These are phyloP conservation scores for Zygosaccharomyces bailii DNA, from an alignment of 805 yeast genomes.

Conservation along the genomic window DNA sequence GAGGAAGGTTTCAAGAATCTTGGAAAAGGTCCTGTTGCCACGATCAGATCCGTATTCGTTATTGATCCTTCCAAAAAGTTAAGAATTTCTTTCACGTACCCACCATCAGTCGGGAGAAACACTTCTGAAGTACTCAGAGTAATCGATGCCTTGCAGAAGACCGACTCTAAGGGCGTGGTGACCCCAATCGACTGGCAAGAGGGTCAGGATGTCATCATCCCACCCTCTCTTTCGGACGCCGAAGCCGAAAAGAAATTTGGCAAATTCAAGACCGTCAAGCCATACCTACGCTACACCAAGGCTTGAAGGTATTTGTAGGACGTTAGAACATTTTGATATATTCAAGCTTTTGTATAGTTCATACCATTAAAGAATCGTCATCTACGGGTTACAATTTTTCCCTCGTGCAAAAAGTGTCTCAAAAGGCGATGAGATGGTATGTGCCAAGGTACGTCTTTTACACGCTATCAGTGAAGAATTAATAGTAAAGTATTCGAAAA, in stretches of 20 bases:
- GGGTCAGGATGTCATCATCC: slow-evolving; percentile 90
- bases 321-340: not conserved
- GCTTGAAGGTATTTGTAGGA: slow-evolving; percentile 19
- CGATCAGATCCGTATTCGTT: slow-evolving; percentile 88
- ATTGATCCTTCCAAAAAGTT: slow-evolving; percentile 89
- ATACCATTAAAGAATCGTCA: slow-evolving; percentile 5
- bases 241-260: slow-evolving; percentile 82
- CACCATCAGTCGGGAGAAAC: slow-evolving; percentile 94
- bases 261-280: slow-evolving; percentile 79
- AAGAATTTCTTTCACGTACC: slow-evolving; percentile 82
- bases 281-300: slow-evolving; percentile 77
- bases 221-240: slow-evolving; percentile 77
- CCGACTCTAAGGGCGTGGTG: slow-evolving; percentile 78
- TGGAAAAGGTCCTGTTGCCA: slow-evolving; percentile 69
- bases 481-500: not conserved
- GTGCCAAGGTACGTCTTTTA: not conserved
- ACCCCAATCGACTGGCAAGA: slow-evolving; percentile 90
- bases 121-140: slow-evolving; percentile 89
- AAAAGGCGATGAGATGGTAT: slow-evolving; percentile 3
- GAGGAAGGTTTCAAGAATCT: slow-evolving; percentile 77
- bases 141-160: slow-evolving; percentile 79
- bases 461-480: not conserved
- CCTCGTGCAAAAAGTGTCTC: not conserved
- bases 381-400: slow-evolving; percentile 1
- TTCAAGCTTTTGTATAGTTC: slow-evolving; percentile 1